A percentile compares a stretch with the other conserved stretches of the same genome.
Evolutionary conservation across 2,329 filamentous ascomycete species (phyloP).

Genomic region (Aspergillus brasiliensis): DNA sequence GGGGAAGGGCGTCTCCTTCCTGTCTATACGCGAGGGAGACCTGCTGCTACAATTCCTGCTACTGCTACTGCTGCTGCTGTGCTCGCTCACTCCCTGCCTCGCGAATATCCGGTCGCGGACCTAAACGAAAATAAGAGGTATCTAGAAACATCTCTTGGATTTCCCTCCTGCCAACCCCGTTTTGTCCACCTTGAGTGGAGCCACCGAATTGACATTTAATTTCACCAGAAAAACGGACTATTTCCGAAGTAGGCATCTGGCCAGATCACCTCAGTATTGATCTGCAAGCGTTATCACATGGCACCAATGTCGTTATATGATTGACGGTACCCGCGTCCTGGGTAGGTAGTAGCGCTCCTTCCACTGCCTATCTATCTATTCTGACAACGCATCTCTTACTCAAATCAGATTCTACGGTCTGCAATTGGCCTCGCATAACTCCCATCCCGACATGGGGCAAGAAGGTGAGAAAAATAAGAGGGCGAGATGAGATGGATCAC

Average conservation of each 20-base stretch:
- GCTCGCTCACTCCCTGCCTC: background rate
- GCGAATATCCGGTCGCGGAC: background rate
- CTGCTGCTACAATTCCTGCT: background rate
- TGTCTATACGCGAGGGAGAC: background rate
- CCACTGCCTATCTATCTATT: background rate
- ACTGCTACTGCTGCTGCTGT: background rate
- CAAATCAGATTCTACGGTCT: background rate
- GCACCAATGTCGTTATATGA: background rate
- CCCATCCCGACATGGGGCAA: background rate
- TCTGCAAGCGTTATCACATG: background rate
- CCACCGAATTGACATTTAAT: background rate
- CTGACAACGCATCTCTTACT: background rate
- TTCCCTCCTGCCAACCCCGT: background rate
- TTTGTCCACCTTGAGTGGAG: background rate
- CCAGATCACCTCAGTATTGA: background rate
- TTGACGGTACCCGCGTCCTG: background rate
- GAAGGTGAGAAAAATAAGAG: background rate
- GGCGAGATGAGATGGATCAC: background rate
- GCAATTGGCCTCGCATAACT: background rate
- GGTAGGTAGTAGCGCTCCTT: background rate
- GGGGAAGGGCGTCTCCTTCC: background rate
- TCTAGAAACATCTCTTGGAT: background rate
- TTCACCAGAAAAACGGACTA: background rate
- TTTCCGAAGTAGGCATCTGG: slow-evolving; percentile 6
- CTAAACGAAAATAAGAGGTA: background rate